Evolutionary conservation across 148 eudicot genomes (phyloP), one percentile per base, ranked within the genome.

Genomic region (Suaeda aralocaspica): DNA sequence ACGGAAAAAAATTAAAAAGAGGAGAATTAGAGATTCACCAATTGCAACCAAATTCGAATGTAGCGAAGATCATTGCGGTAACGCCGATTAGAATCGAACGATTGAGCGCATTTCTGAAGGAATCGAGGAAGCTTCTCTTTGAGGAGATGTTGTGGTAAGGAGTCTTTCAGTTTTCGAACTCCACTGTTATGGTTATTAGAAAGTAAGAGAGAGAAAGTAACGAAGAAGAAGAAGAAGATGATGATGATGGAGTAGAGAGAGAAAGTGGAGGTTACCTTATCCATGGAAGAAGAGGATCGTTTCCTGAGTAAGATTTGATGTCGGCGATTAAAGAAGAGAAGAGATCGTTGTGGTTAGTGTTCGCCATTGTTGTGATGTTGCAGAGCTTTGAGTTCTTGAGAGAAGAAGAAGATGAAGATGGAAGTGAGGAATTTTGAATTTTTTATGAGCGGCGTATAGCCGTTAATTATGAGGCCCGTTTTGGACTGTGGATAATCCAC

Each of bases 261-360:
- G 25, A 18, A 66, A 29, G 15, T 42, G 67, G 16, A 31, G 45
- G 2, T 56, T 80, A 87, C 98, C 95, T 79, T 66, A 90, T 80
- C 98, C 98, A 93, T n/a, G 98, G 98, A 59, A 90, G 84, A 59
- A 93, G 87, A 65, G 96, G 98, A 31, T 93, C 98, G 67, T 66
- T 69, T 67, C 98, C 98, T 57, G 74, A 71, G 78, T 93, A 93
- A 42, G 83, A 74, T 73, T 88, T 93, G 79, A 93, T 88, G 64
- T 88, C 98, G 69, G 96, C 79, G 36, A 90, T 78, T 25, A 93
- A 31, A 21, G 91, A 79, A 3, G 95, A 60, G 81, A 90, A 90
- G 24, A 93, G 76, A 46, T 85, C 84, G 71, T 79, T 77, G 72
- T 71, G 74, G 45, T 59, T 74, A 13, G 77, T 55, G 64, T 18